phyloP scores from a whole-genome alignment of 164 flowering plant species.

The Vitis cinerea region DNA sequence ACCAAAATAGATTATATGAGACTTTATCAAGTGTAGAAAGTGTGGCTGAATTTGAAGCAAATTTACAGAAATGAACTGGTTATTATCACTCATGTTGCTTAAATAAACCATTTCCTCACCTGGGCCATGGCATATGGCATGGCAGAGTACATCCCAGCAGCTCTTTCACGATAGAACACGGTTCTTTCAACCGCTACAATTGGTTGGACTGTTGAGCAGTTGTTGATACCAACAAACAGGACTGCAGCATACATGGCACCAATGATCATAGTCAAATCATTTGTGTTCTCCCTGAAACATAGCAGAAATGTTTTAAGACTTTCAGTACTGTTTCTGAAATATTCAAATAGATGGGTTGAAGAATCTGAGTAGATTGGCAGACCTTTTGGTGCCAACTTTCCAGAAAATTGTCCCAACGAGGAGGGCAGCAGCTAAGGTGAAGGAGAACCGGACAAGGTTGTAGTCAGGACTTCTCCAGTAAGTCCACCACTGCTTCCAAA shows the following conservation, averaged over 20 bases:
- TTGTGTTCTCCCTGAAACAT: constrained; percentile 48
- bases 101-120: constrained; percentile 29
- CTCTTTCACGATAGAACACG: constrained; percentile 84
- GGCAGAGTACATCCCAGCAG: constrained; percentile 96
- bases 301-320: neutral
- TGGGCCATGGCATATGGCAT: constrained; percentile 90
- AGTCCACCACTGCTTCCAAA: constrained; percentile 88
- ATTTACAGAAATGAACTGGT: too few species aligned
- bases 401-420: constrained; percentile 84
- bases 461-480: constrained; percentile 98
- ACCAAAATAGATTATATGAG: neutral
- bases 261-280: constrained; percentile 56
- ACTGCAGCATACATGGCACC: constrained; percentile 90
- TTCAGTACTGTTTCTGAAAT: too few species aligned
- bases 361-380: neutral
- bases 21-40: too few species aligned
- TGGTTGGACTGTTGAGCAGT: constrained; percentile 83
- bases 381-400: constrained; percentile 72
- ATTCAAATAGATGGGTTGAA: neutral
- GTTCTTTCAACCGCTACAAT: constrained; percentile 83
- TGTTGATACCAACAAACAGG: constrained; percentile 69
- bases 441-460: constrained; percentile 74
- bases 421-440: constrained; percentile 68
- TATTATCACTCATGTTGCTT: too few species aligned
- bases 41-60: too few species aligned